phyloP scores from a whole-genome alignment of 495 filamentous ascomycete genomes.

The Aspergillus bertholletiae region DNA sequence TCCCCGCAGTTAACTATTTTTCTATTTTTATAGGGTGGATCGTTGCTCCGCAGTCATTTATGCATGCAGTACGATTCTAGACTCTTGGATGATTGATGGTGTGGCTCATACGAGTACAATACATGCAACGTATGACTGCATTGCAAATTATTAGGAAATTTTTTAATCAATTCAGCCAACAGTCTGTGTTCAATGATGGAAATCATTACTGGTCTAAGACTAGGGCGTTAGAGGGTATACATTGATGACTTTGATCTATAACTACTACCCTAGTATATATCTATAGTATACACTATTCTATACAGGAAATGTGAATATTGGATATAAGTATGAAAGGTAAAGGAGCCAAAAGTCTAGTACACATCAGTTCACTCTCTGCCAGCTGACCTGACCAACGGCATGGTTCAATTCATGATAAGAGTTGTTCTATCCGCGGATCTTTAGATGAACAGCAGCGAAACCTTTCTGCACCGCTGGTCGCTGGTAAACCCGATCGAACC shows the following conservation, averaged over 20 bases:
- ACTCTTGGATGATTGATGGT: too few relatives aligned
- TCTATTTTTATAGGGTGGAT: not conserved
- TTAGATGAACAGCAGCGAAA: slow-evolving; percentile 1
- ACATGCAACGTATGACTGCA: too few relatives aligned
- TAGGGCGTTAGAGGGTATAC: too few relatives aligned
- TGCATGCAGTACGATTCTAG: too few relatives aligned
- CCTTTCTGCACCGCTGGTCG: slow-evolving; percentile 2
- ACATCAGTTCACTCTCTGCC: not conserved
- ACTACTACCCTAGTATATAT: not conserved
- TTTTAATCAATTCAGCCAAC: too few relatives aligned
- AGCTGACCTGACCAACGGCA: not conserved
- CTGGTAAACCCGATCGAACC: slow-evolving; percentile 8
- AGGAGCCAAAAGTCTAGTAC: not conserved
- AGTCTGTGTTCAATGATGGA: too few relatives aligned
- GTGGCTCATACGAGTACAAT: too few relatives aligned
- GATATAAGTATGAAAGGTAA: not conserved
- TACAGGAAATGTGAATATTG: not conserved
- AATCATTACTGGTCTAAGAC: too few relatives aligned
- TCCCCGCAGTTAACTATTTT: not conserved
- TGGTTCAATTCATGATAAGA: not conserved
- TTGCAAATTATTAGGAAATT: too few relatives aligned
- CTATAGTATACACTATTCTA: not conserved
- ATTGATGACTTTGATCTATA: too few relatives aligned
- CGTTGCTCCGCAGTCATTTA: not conserved
- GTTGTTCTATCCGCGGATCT: not conserved